A percentile compares a stretch with the other conserved stretches of the same genome.
phyloP scores from a whole-genome alignment of 2,329 filamentous ascomycete genomes.

The Fusarium decemcellulare region DNA sequence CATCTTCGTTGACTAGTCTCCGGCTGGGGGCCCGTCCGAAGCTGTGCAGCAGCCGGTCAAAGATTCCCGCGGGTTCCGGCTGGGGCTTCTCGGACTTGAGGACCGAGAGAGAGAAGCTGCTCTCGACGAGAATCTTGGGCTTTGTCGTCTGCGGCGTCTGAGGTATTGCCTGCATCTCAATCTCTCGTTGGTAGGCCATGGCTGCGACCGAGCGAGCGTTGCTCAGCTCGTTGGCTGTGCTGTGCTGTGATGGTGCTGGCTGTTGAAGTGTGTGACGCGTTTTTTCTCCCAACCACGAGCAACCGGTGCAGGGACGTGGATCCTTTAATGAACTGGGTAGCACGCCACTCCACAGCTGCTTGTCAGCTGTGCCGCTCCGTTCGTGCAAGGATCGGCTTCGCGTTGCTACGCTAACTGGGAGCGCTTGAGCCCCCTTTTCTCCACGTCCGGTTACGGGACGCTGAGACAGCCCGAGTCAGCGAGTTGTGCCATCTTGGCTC shows the following conservation, averaged over 20 bases:
- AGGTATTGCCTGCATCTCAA: slow-evolving; percentile 34
- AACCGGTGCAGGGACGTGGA: too few species aligned
- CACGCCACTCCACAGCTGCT: not conserved
- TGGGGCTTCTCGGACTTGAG: not conserved
- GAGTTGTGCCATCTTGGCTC: too few species aligned
- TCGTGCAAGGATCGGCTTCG: not conserved
- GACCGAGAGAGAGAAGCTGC: not conserved
- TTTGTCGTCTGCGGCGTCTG: slow-evolving; percentile 1
- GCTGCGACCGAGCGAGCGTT: not conserved
- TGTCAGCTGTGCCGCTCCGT: not conserved
- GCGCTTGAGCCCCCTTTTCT: not conserved
- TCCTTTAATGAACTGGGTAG: not conserved
- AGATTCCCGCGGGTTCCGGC: not conserved
- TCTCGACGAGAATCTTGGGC: slow-evolving; percentile 14
- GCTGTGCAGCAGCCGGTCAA: slow-evolving; percentile 25
- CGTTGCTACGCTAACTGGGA: not conserved
- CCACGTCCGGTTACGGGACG: not conserved
- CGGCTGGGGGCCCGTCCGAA: slow-evolving; percentile 33
- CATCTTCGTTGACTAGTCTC: slow-evolving; percentile 15
- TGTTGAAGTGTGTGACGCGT: too few species aligned
- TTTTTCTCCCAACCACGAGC: too few species aligned
- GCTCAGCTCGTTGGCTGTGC: slow-evolving; percentile 6
- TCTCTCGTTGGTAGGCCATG: slow-evolving; percentile 45
- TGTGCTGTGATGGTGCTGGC: not conserved
- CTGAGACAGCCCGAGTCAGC: not conserved